phyloP scores from a whole-genome alignment of 148 eudicot species.

The Cornus kousa region DNA sequence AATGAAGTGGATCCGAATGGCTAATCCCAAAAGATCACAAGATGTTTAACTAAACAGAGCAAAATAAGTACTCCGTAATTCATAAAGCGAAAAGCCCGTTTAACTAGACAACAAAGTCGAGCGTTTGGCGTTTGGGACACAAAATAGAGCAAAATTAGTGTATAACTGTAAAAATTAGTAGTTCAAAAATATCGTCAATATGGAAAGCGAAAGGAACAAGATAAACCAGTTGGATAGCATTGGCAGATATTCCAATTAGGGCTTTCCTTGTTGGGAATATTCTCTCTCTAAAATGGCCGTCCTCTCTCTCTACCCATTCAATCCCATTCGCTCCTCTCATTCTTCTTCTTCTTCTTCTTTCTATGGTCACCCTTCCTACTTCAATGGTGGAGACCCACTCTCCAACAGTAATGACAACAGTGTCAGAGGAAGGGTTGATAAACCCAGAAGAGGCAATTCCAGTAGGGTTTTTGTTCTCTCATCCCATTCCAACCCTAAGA shows the following conservation, averaged over 20 bases:
- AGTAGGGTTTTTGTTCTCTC: constrained; percentile 28
- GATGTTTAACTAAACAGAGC: no score
- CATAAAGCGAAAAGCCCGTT: no score
- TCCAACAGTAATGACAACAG: no score
- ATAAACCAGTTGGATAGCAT: background rate
- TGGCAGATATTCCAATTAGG: constrained; percentile 22
- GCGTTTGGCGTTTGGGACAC: no score
- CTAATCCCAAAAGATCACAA: no score
- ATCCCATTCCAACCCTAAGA: constrained; percentile 67
- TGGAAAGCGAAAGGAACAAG: background rate
- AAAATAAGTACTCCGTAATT: no score
- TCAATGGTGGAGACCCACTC: background rate
- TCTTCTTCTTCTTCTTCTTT: constrained; percentile 17
- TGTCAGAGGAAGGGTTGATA: background rate
- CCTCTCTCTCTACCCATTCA: constrained; percentile 24
- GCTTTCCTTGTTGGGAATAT: constrained; percentile 23
- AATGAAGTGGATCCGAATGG: no score
- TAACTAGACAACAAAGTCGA: no score
- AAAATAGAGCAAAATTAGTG: background rate
- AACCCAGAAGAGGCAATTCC: background rate
- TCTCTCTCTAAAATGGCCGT: constrained; percentile 25
- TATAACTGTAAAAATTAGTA: no score
- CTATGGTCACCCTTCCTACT: background rate
- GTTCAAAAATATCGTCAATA: background rate
- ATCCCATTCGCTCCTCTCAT: constrained; percentile 8